Evolutionary conservation across 2,329 filamentous ascomycete genomes (phyloP).

Genomic region (Alternaria brassicae): DNA sequence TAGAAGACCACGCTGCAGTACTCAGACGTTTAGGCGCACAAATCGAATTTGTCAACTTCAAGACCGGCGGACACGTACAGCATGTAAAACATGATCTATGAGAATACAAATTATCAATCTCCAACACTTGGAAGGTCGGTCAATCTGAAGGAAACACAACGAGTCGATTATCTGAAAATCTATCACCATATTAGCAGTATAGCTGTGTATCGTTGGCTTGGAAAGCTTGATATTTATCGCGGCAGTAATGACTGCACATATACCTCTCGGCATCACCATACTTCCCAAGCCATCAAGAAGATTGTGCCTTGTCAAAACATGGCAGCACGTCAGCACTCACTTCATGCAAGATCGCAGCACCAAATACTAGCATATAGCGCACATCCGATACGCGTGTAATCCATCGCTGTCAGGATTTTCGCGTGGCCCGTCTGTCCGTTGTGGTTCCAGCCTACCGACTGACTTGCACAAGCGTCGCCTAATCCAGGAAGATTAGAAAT

Average conservation of each 20-base stretch:
- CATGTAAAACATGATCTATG: background rate
- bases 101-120: background rate
- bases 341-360: constrained; percentile 14
- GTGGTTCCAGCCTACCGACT: background rate
- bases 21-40: too few species aligned
- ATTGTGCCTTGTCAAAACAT: background rate
- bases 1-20: too few species aligned
- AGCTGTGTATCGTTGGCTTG: background rate
- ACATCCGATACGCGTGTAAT: constrained; percentile 15
- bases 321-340: background rate
- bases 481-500: constrained; percentile 9
- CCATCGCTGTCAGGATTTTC: constrained; percentile 3
- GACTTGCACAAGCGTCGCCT: constrained; percentile 11
- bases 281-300: background rate
- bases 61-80: background rate
- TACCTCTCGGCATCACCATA: background rate
- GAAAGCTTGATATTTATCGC: background rate
- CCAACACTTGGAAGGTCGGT: background rate
- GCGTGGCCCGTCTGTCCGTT: constrained; percentile 15
- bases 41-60: too few species aligned
- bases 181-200: background rate
- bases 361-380: constrained; percentile 4
- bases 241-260: background rate
- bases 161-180: background rate
- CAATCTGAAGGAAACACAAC: background rate